phyloP scores from a whole-genome alignment of 306 rosid species.

The Glycine latifolia region DNA sequence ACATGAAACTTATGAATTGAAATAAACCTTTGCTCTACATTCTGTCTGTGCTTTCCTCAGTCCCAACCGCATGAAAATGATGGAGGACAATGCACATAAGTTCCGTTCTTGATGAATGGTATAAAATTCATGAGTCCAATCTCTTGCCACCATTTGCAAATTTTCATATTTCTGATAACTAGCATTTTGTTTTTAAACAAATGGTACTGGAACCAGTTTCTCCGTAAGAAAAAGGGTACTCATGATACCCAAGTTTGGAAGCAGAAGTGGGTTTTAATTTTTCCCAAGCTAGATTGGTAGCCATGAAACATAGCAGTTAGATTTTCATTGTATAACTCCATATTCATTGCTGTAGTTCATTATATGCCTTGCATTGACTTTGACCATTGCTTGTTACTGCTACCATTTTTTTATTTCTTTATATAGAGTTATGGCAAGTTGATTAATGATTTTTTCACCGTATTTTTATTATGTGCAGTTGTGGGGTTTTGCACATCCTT shows the following conservation, averaged over 20 bases:
- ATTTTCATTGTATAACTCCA: slow-evolving; percentile 15
- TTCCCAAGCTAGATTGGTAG: slow-evolving; percentile 22
- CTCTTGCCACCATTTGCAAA: not conserved
- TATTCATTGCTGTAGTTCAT: not conserved
- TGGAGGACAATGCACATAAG: not conserved
- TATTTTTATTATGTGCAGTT: slow-evolving; percentile 67
- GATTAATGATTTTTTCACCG: slow-evolving; percentile 28
- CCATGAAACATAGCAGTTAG: slow-evolving; percentile 2
- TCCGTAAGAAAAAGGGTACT: not conserved
- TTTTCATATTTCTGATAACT: not conserved
- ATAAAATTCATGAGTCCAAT: slow-evolving; percentile 11
- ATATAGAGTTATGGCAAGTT: not conserved
- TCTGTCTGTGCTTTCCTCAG: not conserved
- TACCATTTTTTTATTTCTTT: not conserved
- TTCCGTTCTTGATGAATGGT: not conserved
- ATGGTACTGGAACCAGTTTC: slow-evolving; percentile 5
- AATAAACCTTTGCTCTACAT: slow-evolving; percentile 7
- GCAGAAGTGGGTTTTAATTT: slow-evolving; percentile 17
- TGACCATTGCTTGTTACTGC: slow-evolving; percentile 21
- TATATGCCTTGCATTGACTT: slow-evolving; percentile 32
- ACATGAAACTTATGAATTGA: slow-evolving; percentile 2
- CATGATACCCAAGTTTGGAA: not conserved
- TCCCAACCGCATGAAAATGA: slow-evolving; percentile 8
- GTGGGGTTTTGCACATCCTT: slow-evolving; percentile 95
- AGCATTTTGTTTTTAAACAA: slow-evolving; percentile 14